Base-by-base conservation (phyloP, 2,329 filamentous ascomycete species). In the Fusarium vanettenii region DNA sequence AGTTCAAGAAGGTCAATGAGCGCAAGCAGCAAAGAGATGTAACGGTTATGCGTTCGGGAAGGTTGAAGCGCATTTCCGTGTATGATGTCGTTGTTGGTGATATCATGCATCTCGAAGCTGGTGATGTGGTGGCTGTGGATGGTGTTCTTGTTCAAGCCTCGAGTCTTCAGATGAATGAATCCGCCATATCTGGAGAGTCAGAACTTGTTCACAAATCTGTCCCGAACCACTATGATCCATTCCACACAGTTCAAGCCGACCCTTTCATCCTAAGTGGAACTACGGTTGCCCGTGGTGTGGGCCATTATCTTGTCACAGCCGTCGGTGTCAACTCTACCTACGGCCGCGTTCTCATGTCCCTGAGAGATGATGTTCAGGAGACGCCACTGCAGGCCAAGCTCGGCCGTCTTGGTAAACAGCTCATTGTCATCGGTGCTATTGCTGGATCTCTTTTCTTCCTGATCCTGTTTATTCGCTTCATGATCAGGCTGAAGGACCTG, bases 181-280 rank as follows among this genome's bases (percentile, higher is more conserved):
- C 93, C 14, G 93, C 92, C 2, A 91, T 92, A 8, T 94, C 93
- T 11, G 93, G 93, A 70, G 93, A 95, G 83, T 94, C 93, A 0
- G 92, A 94, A 71, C 82, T 94, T 10, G 85, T 95, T 35, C 91
- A 90, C 78, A 95, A 95, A 82, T 88, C 85, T 2, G 77, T 79
- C 3, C 76, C 88, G 3, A 89, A 91, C 31, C 91, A 93, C 22
- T 92, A 89, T 80, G 87, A 87, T 37, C 87, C 90, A 5, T 86
- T 86, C 18, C 83, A 92, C 37, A 87, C 88, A 78, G 59, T 63
- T 4, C 68, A 72, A 9, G 85, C 93, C 71, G 94, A 95, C 76
- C 94, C 94, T 0, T 96, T 96, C 81, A 95, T 96, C 71, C 86
- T 95, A 5, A 95, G 93, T 25, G 94, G 94, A 55, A 92, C 92